Percentiles rank a stretch among this genome's conserved stretches.
Evolutionary conservation across 2,329 filamentous ascomycete genomes (phyloP).

Genomic region (Aspergillus eucalypticola): DNA sequence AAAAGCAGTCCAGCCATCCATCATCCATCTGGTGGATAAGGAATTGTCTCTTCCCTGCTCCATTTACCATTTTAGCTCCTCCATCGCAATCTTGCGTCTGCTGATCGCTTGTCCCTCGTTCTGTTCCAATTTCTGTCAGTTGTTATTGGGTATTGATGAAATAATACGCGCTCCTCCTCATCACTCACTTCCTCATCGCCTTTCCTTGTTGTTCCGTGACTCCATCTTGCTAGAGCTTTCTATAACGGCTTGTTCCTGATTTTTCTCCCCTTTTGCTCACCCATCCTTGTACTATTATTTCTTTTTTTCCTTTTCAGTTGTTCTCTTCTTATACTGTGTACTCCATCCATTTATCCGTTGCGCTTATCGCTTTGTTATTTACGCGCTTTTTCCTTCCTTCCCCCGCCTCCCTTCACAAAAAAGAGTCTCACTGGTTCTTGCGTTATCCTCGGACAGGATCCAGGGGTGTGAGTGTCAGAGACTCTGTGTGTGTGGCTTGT

Average conservation of each 20-base stretch:
- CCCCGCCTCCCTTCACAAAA: too few species aligned
- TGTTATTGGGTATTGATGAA: constrained; percentile 5
- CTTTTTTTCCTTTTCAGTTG: not conserved
- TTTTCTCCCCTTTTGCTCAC: constrained; percentile 2
- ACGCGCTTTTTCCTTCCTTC: not conserved
- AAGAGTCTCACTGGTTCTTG: not conserved
- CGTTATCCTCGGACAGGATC: not conserved
- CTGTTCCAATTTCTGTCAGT: not conserved
- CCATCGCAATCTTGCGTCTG: constrained; percentile 1
- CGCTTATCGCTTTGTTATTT: not conserved
- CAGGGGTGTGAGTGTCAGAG: not conserved
- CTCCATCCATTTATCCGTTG: not conserved
- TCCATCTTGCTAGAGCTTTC: constrained; percentile 1
- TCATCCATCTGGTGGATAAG: not conserved
- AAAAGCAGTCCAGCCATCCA: not conserved
- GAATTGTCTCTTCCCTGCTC: not conserved
- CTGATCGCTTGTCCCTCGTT: not conserved
- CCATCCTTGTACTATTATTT: constrained; percentile 10
- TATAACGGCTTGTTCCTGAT: constrained; percentile 8
- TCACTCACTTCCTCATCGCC: not conserved
- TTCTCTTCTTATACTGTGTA: not conserved
- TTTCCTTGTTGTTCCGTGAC: not conserved
- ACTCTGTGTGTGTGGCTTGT: not conserved
- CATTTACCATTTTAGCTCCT: not conserved
- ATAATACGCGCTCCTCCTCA: not conserved